These are phyloP conservation scores for Leptographium lundbergii DNA, from an alignment of 2,329 filamentous ascomycete species.

Conservation along the genomic window DNA sequence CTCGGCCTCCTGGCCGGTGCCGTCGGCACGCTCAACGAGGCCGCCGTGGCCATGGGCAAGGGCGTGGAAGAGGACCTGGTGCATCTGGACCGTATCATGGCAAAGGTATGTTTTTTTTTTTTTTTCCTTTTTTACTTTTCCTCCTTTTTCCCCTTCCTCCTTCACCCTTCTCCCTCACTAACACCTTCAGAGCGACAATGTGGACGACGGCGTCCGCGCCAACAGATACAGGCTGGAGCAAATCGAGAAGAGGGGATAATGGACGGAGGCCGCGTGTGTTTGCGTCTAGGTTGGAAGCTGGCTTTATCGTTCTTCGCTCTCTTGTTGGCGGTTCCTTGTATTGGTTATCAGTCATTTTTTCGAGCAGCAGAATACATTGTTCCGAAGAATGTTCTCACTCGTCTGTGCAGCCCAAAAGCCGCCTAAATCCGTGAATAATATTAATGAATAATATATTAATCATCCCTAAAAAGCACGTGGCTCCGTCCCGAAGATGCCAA, in stretches of 20 bases:
- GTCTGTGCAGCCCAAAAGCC: not conserved
- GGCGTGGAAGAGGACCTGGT: slow-evolving; percentile 60
- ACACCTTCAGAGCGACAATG: slow-evolving; percentile 54
- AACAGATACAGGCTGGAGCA: slow-evolving; percentile 42
- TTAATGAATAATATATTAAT: not conserved
- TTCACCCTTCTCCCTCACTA: not conserved
- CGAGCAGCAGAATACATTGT: not conserved
- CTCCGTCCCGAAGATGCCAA: not conserved
- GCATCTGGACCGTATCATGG: slow-evolving; percentile 60
- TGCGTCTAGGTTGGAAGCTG: not conserved
- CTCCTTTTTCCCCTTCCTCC: not conserved
- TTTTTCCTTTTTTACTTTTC: not conserved
- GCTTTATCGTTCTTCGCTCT: not conserved
- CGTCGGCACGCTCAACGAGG: slow-evolving; percentile 55
- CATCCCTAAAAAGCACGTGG: too few relatives aligned
- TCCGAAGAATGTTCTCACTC: not conserved
- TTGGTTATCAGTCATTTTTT: not conserved
- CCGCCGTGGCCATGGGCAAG: slow-evolving; percentile 8
- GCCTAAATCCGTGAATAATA: not conserved
- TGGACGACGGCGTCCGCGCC: slow-evolving; percentile 62
- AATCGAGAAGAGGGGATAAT: slow-evolving; percentile 1
- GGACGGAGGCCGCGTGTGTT: not conserved
- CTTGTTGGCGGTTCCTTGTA: not conserved
- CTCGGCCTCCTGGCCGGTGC: slow-evolving; percentile 56
- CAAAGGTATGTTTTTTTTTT: slow-evolving; percentile 47